phyloP scores from a whole-genome alignment of 73 alveolate genomes.

The Tetrahymena borealis region DNA sequence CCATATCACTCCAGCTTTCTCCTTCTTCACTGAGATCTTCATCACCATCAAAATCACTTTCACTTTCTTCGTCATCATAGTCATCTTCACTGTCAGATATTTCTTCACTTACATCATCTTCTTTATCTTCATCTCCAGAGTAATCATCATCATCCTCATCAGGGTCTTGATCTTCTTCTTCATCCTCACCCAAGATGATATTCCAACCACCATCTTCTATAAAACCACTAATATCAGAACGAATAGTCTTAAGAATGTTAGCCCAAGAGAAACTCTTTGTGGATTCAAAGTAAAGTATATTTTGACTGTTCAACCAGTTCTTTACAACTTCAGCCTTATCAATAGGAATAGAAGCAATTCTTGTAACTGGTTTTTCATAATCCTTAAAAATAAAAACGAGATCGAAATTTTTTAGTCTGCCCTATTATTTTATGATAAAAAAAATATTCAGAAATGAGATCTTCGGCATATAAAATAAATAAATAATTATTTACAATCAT shows the following conservation, averaged over 20 bases:
- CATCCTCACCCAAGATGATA: constrained; percentile 53
- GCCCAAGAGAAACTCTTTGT: constrained; percentile 80
- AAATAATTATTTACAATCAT: constrained; percentile 47
- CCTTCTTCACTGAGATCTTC: constrained; percentile 69
- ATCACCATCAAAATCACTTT: constrained; percentile 61
- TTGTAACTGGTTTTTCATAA: constrained; percentile 65
- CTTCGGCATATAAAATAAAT: too few species aligned
- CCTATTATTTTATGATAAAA: not conserved
- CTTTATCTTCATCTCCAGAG: constrained; percentile 46
- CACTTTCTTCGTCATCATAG: constrained; percentile 52
- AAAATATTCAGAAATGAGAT: too few species aligned
- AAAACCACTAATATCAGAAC: constrained; percentile 78
- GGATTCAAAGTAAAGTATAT: constrained; percentile 82
- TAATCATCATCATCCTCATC: constrained; percentile 33
- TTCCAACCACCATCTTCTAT: constrained; percentile 92
- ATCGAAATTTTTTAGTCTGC: constrained; percentile 88
- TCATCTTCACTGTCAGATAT: constrained; percentile 17
- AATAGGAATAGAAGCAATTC: constrained; percentile 81
- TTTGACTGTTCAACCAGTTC: constrained; percentile 80
- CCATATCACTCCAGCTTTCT: constrained; percentile 39
- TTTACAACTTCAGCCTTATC: constrained; percentile 80
- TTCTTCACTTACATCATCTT: constrained; percentile 36
- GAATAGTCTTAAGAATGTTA: constrained; percentile 63
- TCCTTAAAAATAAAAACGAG: constrained; percentile 88
- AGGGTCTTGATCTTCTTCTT: constrained; percentile 31